Evolutionary conservation across 1,284 basidiomycete genomes (phyloP).

Genomic region (Papiliotrema terrestris): DNA sequence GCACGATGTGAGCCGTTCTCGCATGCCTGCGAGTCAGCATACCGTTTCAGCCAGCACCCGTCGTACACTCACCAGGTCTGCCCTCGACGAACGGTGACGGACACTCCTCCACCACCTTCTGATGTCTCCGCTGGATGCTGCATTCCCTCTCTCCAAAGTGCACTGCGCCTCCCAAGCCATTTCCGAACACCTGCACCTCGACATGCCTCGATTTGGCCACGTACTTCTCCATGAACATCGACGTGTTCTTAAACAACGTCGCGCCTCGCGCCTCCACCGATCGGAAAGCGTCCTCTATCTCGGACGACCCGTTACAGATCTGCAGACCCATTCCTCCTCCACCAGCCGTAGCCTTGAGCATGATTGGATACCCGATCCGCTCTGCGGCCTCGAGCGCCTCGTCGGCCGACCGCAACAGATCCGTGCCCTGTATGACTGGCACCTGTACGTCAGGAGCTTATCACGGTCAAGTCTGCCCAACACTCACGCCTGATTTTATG

Average conservation of each 20-base stretch:
- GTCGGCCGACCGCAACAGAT: slow-evolving; percentile 51
- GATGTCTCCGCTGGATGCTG: slow-evolving; percentile 65
- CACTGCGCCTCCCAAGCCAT: slow-evolving; percentile 57
- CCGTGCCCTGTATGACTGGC: slow-evolving; percentile 60
- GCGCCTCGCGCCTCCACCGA: slow-evolving; percentile 44
- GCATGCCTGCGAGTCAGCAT: slow-evolving; percentile 14
- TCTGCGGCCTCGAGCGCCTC: slow-evolving; percentile 53
- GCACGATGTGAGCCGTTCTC: slow-evolving; percentile 21
- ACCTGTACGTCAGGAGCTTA: slow-evolving; percentile 35
- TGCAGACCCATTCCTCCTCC: slow-evolving; percentile 70
- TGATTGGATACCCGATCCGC: slow-evolving; percentile 56
- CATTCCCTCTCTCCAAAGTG: slow-evolving; percentile 71
- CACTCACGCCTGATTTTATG: slow-evolving; percentile 4
- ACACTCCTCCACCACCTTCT: slow-evolving; percentile 70
- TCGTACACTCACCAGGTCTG: slow-evolving; percentile 8
- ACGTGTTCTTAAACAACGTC: slow-evolving; percentile 56
- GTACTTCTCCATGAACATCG: slow-evolving; percentile 63
- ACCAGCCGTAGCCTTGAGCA: slow-evolving; percentile 61
- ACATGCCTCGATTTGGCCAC: slow-evolving; percentile 56
- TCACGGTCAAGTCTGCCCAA: too few species aligned
- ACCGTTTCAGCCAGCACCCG: background rate
- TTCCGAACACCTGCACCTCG: slow-evolving; percentile 69
- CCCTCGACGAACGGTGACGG: slow-evolving; percentile 5
- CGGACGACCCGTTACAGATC: slow-evolving; percentile 56
- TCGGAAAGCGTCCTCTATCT: slow-evolving; percentile 24